Base-by-base conservation (phyloP, 768 basidiomycete species). In the Hypholoma sublateritium region DNA sequence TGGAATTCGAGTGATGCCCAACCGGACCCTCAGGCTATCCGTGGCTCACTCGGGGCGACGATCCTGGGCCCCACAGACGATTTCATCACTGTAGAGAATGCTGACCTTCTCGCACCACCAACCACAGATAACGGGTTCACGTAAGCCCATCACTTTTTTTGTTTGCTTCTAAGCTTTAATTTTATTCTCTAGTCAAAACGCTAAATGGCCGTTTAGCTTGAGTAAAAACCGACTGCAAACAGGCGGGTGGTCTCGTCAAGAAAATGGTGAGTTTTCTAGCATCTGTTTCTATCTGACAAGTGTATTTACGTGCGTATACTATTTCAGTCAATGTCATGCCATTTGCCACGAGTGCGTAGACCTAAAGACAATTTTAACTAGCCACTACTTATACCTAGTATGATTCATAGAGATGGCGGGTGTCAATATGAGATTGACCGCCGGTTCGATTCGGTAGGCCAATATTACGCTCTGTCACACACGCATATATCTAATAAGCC, bases 181-280 rank as follows among this genome's bases (percentile, higher is more conserved):
- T 6, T 7, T 32, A 7, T 17, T 47, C 21, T 52, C 1, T 25
- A 66, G 65, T 77, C 74, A 56, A 48, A 85, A 85, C 56, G 74
- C 76, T 34, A 86, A 86, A 61, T 87, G 86, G 86, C 80, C 84
- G 0, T 83, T 86, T 66, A 73, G 78, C 53, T 66, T 86, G 48
- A 84, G 84, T 56, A 82, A 82, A 65, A 85, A 77, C 64, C 81
- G 84, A 22, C 64, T 87, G 4, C 77, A 80, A 50, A 75, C 74
- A 2, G 86, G 86, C 22, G 86, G 86, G 3, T 87, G 85, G 84
- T 60, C 65, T 14, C 62, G 62, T 78, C 84, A 53, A 76, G 83
- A 59, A 73, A 84, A 68, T 77, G 84, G 68, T 65, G 51, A 85
- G 81, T 61, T 50, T 79, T 73, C 32, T 6, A 16, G 13, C 3